These are phyloP conservation scores for Pythium chondricola DNA, from an alignment of 352 stramenopile species.

Conservation along the genomic window DNA sequence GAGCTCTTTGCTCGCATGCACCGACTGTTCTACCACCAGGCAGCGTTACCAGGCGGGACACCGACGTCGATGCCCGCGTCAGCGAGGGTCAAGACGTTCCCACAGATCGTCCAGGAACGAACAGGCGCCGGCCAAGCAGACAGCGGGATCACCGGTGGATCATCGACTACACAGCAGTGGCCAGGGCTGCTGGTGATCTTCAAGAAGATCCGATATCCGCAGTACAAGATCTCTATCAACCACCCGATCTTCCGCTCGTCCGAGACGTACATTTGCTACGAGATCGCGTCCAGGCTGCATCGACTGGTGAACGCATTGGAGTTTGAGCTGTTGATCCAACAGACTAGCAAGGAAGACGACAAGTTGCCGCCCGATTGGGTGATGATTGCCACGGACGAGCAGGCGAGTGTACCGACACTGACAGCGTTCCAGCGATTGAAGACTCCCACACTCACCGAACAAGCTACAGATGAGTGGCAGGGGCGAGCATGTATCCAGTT, in stretches of 20 bases:
- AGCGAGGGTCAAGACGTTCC: conserved; percentile 14
- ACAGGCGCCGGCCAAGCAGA: not conserved
- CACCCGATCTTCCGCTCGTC: conserved; percentile 36
- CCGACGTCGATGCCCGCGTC: conserved; percentile 4
- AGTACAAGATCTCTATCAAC: conserved; percentile 30
- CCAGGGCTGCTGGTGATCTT: conserved; percentile 71
- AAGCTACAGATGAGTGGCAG: conserved; percentile 10
- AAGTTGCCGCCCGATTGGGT: conserved; percentile 28
- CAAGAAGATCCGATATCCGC: conserved; percentile 55
- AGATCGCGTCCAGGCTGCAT: conserved; percentile 54
- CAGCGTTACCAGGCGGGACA: conserved; percentile 19
- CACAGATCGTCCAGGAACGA: conserved; percentile 10
- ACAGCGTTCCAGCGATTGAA: conserved; percentile 44
- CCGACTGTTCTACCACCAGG: conserved; percentile 67
- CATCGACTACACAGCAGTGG: conserved; percentile 38
- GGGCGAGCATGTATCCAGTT: conserved; percentile 50
- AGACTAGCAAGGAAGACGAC: conserved; percentile 15
- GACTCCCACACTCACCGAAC: not conserved
- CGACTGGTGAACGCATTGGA: conserved; percentile 41
- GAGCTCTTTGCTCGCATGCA: conserved; percentile 67
- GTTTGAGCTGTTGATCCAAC: conserved; percentile 27
- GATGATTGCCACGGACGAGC: conserved; percentile 43
- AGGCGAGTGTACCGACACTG: conserved; percentile 30
- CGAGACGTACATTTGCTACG: conserved; percentile 59
- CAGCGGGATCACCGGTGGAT: not conserved